A percentile compares a stretch with the other conserved stretches of the same genome.
Conservation (phyloP, 176 grass and related monocot genomes). For the Avena atlantica region DNA sequence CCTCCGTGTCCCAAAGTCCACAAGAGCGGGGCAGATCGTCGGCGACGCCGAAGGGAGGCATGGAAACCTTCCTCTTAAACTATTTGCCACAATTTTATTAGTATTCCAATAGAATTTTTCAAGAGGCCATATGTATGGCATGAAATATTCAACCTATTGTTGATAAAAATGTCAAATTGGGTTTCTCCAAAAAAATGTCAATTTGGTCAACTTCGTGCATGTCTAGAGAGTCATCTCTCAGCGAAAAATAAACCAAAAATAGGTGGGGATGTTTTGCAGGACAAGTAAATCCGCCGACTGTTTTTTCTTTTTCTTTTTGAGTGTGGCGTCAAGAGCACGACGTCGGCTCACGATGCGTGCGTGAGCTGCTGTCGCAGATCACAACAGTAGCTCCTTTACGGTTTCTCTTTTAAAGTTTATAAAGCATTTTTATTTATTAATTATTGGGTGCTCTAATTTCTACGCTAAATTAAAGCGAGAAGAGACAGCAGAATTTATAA, state of each 20-base stretch:
- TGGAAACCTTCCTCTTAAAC: too few relatives aligned
- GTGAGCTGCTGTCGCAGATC: too few relatives aligned
- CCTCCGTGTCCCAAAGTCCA: too few relatives aligned
- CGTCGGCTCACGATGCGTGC: background rate
- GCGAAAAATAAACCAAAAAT: background rate
- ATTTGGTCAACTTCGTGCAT: background rate
- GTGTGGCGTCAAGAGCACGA: background rate
- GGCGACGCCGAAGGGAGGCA: too few relatives aligned
- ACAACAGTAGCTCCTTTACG: too few relatives aligned
- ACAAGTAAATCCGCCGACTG: background rate
- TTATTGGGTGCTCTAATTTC: slow-evolving; percentile 8
- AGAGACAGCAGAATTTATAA: background rate
- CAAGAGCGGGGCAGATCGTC: too few relatives aligned
- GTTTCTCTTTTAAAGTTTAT: too few relatives aligned
- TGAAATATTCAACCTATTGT: background rate
- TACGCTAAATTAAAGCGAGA: slow-evolving; percentile 26
- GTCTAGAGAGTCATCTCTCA: background rate
- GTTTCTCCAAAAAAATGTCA: background rate
- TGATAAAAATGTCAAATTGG: background rate
- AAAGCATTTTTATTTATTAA: too few relatives aligned
- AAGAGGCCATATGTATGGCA: background rate
- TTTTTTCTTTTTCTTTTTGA: background rate
- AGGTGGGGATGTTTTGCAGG: background rate
- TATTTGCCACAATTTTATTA: too few relatives aligned
- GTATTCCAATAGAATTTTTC: too few relatives aligned